Evolutionary conservation across 2,329 filamentous ascomycete species (phyloP).

Genomic region (Trichoderma breve): DNA sequence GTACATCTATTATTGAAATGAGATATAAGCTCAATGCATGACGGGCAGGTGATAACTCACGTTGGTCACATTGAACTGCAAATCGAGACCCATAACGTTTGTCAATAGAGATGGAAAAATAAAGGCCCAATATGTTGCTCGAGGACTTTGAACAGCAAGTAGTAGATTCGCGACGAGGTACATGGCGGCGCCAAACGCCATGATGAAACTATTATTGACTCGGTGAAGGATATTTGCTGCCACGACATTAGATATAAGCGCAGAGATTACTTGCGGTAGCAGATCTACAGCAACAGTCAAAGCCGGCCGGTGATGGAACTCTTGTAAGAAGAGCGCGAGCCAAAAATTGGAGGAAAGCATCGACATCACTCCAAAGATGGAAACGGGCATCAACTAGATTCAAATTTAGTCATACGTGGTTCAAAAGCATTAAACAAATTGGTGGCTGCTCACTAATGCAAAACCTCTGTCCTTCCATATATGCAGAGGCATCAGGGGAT

Average conservation of each 20-base stretch:
- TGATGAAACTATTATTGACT: neutral
- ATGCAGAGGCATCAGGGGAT: neutral
- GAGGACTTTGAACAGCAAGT: neutral
- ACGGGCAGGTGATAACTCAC: neutral
- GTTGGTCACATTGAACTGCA: slow-evolving; percentile 3
- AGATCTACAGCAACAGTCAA: neutral
- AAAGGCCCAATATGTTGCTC: neutral
- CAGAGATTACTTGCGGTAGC: neutral
- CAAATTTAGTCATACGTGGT: neutral
- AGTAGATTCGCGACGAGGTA: neutral
- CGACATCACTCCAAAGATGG: neutral
- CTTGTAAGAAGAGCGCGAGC: neutral
- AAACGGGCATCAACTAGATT: neutral
- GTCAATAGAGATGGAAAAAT: neutral
- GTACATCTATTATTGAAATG: neutral
- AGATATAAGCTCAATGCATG: neutral
- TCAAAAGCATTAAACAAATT: neutral
- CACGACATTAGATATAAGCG: neutral
- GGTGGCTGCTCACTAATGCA: too few species aligned
- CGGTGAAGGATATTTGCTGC: neutral
- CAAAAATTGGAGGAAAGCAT: slow-evolving; percentile 10
- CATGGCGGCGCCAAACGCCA: neutral
- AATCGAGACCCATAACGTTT: neutral
- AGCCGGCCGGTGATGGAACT: neutral
- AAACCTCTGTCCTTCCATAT: too few species aligned